These are phyloP conservation scores for Termitomyces sp. DNA, from an alignment of 768 basidiomycete genomes.

Conservation along the genomic window DNA sequence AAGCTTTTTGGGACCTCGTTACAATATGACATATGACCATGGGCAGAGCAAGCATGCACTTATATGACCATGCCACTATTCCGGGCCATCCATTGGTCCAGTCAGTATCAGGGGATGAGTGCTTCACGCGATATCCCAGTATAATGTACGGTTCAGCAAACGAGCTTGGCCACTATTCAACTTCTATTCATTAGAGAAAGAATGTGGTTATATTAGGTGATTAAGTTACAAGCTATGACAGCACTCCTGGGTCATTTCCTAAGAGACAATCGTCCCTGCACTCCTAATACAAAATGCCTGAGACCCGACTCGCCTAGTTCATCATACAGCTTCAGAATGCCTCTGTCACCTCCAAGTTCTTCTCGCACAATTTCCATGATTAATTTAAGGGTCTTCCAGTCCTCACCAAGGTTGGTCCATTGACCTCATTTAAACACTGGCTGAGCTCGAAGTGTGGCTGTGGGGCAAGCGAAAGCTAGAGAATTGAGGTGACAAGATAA, in stretches of 20 bases:
- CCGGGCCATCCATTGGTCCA: too few relatives aligned
- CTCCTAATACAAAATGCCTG: neutral
- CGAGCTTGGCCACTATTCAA: neutral
- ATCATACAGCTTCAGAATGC: conserved; percentile 31
- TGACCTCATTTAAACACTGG: conserved; percentile 44
- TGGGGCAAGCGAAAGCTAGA: neutral
- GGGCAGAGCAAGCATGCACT: too few relatives aligned
- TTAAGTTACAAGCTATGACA: neutral
- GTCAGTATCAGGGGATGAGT: too few relatives aligned
- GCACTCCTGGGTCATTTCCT: neutral
- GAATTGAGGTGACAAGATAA: neutral
- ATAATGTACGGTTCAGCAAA: neutral
- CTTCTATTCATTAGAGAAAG: neutral
- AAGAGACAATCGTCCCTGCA: neutral
- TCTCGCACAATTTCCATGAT: conserved; percentile 41
- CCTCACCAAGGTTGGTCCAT: conserved; percentile 41
- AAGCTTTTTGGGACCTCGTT: too few relatives aligned
- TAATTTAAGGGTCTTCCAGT: conserved; percentile 41
- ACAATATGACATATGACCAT: too few relatives aligned
- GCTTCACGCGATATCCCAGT: too few relatives aligned
- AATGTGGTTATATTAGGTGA: too few relatives aligned
- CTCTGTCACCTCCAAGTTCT: conserved; percentile 41
- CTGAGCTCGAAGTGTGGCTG: neutral
- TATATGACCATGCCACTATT: too few relatives aligned
- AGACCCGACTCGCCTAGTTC: neutral